Conservation (phyloP, 129 eudicot genomes). For the Chrysanthemum seticuspe region DNA sequence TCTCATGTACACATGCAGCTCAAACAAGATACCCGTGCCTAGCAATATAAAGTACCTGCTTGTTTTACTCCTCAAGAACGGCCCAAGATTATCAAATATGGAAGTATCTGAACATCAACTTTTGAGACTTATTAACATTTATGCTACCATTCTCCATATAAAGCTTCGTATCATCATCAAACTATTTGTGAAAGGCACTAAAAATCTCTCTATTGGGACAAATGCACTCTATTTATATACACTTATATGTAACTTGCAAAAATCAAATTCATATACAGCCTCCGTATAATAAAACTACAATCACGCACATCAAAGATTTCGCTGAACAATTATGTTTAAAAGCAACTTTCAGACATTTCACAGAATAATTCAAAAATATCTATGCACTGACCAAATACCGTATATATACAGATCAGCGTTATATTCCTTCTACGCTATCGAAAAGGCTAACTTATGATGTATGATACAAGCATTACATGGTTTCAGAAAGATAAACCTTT, state of each 20-base stretch:
- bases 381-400: background rate
- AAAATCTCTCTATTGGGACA: background rate
- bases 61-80: too few species aligned
- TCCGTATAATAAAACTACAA: background rate
- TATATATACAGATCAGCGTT: conserved; percentile 2
- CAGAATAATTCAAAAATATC: background rate
- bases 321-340: background rate
- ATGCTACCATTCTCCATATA: background rate
- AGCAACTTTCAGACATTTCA: background rate
- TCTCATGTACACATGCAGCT: too few species aligned
- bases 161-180: background rate
- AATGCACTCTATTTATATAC: background rate
- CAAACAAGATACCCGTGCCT: too few species aligned
- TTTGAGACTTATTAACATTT: background rate
- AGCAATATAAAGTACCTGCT: too few species aligned
- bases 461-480: conserved; percentile 6
- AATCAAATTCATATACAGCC: background rate
- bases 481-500: background rate
- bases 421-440: background rate
- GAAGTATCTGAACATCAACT: too few species aligned
- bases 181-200: background rate
- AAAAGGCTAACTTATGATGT: conserved; percentile 17
- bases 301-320: background rate
- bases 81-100: too few species aligned
- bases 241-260: background rate